Evolutionary conservation across 257 asterid genomes (phyloP).

Genomic region (Solanum etuberosum): DNA sequence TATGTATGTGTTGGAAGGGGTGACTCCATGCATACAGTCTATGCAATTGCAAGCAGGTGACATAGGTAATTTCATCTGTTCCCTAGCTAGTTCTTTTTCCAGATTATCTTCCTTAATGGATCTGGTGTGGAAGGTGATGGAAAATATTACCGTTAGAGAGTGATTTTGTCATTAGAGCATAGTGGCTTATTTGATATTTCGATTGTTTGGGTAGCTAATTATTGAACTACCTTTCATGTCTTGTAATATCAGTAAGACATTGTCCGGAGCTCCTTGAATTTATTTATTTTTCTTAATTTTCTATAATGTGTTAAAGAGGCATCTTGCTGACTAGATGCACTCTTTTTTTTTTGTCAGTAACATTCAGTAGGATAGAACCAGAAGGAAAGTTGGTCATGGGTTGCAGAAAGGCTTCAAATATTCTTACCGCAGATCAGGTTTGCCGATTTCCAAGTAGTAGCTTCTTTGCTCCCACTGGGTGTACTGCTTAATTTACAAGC

Average conservation of each 20-base stretch:
- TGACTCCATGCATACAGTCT: constrained; percentile 91
- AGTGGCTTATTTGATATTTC: not conserved
- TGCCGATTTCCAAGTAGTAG: constrained; percentile 7
- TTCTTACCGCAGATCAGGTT: constrained; percentile 59
- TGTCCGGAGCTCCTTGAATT: not conserved
- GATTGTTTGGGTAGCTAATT: not conserved
- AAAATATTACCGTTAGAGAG: not conserved
- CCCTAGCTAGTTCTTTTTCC: not conserved
- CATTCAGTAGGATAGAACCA: constrained; percentile 88
- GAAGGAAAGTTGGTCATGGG: constrained; percentile 96
- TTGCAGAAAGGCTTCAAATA: constrained; percentile 57
- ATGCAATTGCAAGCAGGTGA: constrained; percentile 98
- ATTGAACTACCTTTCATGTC: constrained; percentile 2
- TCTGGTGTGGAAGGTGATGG: not conserved
- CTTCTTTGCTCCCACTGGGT: not conserved
- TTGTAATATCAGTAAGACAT: constrained; percentile 11
- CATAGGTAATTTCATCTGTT: constrained; percentile 53
- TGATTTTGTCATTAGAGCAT: not conserved
- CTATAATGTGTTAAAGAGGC: not conserved
- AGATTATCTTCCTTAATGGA: not conserved
- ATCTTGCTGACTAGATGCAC: not conserved
- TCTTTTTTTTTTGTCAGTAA: constrained; percentile 47
- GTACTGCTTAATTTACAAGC: not conserved
- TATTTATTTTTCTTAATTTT: not conserved
- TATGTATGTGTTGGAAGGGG: constrained; percentile 98